phyloP scores from a whole-genome alignment of 164 flowering plant species.

The Cinnamomum chago region DNA sequence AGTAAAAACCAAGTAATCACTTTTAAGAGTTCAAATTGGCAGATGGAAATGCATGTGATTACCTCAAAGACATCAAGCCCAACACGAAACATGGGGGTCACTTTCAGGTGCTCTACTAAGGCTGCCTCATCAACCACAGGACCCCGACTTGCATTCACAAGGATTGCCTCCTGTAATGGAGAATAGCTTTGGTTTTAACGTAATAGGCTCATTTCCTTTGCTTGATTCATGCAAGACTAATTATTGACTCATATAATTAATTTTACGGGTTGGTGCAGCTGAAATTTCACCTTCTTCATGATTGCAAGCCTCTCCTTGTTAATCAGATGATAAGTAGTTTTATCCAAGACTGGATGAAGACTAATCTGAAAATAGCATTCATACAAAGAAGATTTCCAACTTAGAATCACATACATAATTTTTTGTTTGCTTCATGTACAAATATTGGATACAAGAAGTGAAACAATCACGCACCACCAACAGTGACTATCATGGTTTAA shows the following conservation, averaged over 20 bases:
- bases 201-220: not conserved
- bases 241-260: not conserved
- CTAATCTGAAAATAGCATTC: constrained; percentile 49
- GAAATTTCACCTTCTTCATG: constrained; percentile 77
- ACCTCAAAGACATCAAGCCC: constrained; percentile 99
- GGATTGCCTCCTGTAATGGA: constrained; percentile 71
- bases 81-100: constrained; percentile 95
- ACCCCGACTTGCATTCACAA: constrained; percentile 91
- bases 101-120: constrained; percentile 81
- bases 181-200: constrained; percentile 2
- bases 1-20: constrained; percentile 3
- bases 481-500: not conserved
- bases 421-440: not conserved
- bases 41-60: not conserved
- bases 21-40: not conserved
- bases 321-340: constrained; percentile 88
- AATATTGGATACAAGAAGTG: not conserved
- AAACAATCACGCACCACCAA: not conserved
- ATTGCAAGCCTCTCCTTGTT: constrained; percentile 79
- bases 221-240: not conserved
- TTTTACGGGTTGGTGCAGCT: not conserved
- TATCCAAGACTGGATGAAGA: constrained; percentile 90
- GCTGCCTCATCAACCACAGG: constrained; percentile 96
- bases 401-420: not conserved
- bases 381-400: not conserved